Percentiles rank a stretch among this genome's conserved stretches.
These are phyloP conservation scores for Camellia sinensis DNA, from an alignment of 148 eudicot genomes.

Conservation along the genomic window DNA sequence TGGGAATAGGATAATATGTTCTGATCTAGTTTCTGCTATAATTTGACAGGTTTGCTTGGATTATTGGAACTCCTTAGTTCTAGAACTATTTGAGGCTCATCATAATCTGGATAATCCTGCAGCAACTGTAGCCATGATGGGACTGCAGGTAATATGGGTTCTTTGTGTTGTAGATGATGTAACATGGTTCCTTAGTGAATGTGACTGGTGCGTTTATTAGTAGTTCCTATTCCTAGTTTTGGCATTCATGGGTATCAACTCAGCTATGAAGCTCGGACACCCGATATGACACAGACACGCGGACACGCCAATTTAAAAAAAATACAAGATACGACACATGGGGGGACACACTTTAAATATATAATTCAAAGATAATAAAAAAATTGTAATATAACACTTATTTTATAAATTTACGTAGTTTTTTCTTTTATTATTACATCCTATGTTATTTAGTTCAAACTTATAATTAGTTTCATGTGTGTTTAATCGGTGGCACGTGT, in stretches of 20 bases:
- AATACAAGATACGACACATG: too few species aligned
- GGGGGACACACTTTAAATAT: too few species aligned
- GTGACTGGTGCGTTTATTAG: not conserved
- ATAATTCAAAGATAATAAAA: too few species aligned
- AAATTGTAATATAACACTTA: too few species aligned
- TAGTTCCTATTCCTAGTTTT: not conserved
- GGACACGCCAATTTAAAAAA: too few species aligned
- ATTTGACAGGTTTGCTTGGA: slow-evolving; percentile 87
- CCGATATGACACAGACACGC: too few species aligned
- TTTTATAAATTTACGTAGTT: too few species aligned
- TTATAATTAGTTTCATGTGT: too few species aligned
- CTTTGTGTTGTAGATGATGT: not conserved
- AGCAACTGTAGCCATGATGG: slow-evolving; percentile 76
- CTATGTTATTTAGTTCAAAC: too few species aligned
- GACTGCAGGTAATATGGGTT: slow-evolving; percentile 58
- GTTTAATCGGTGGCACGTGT: too few species aligned
- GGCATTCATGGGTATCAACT: not conserved
- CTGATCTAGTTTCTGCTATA: not conserved
- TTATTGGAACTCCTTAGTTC: slow-evolving; percentile 88
- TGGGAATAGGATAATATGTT: slow-evolving; percentile 1
- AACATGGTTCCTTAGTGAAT: not conserved
- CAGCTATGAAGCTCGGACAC: too few species aligned
- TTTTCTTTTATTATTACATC: too few species aligned
- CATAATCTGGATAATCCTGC: slow-evolving; percentile 79
- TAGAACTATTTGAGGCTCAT: slow-evolving; percentile 77